These are phyloP conservation scores for Thelonectria olida DNA, from an alignment of 2,329 filamentous ascomycete species.

Conservation along the genomic window DNA sequence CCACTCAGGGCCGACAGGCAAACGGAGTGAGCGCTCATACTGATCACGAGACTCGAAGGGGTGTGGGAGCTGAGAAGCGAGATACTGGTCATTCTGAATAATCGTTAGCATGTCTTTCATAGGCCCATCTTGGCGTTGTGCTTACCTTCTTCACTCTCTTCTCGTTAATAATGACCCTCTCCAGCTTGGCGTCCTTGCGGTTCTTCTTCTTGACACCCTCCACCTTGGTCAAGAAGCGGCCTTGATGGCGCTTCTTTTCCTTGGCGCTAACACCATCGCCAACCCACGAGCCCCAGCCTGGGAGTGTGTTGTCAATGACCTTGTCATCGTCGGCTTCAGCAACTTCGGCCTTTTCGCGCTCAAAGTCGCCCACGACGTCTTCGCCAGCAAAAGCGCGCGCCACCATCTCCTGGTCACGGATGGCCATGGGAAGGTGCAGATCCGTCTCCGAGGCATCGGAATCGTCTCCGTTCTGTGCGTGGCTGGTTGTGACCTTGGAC, in stretches of 20 bases:
- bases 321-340: conserved; percentile 84
- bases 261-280: conserved; percentile 82
- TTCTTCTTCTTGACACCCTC: conserved; percentile 80
- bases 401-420: conserved; percentile 74
- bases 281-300: conserved; percentile 94
- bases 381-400: conserved; percentile 89
- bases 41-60: conserved; percentile 88
- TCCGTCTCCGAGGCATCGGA: conserved; percentile 54
- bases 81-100: conserved; percentile 80
- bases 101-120: conserved; percentile 9
- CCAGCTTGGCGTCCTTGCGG: conserved; percentile 83
- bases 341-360: conserved; percentile 77
- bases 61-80: conserved; percentile 85
- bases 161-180: conserved; percentile 91
- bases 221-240: conserved; percentile 70
- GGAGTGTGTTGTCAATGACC: conserved; percentile 82
- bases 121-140: background rate
- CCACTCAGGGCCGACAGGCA: conserved; percentile 95
- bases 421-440: conserved; percentile 63
- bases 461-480: conserved; percentile 45
- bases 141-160: conserved; percentile 86
- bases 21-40: conserved; percentile 86
- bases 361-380: conserved; percentile 84
- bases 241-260: conserved; percentile 70
- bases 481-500: conserved; percentile 15